Base-by-base conservation (phyloP, 257 asterid species). In the Jasminum sambac region DNA sequence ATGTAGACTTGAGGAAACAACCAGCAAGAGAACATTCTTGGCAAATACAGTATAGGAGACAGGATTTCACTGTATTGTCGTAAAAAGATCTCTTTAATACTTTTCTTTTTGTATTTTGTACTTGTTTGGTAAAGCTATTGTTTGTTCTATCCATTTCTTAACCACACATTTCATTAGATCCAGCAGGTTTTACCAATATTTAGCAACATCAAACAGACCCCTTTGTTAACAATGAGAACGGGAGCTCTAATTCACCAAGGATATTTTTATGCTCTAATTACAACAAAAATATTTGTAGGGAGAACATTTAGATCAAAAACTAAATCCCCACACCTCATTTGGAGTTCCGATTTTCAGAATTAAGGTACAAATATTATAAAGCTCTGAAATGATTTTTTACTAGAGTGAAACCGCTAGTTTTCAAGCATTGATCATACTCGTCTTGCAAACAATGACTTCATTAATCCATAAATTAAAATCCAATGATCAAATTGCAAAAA, bases 361-460 rank as follows among this genome's bases (percentile, higher is more conserved):
- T 43, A 63, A 11, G 25, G 36, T 34, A 11, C 26, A 37, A 74
- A 13, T 9, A 63, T 67, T 67, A 44, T 21, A 59, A 65, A 25
- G 11, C 40, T 66, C 5, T 66, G 34, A 66, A 19, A 42, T 37
- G 21, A 30, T 36, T 46, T 46, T 12, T 30, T 16, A 26, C 42
- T 25, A 4, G 69, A 9, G 17, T 67, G 12, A 65, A 5, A 42
- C 19, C 42, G 13, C 21, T 16, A 42, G 44, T 55, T 17, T 52
- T 61, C 34, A 7, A 41, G 63, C 76, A 72, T 44, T 12, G 69
- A 58, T 48, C 13, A 26, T 41, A 13, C 23, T 12, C 37, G 11
- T 44, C 66, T 43, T 10, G 50, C 68, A 57, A 10, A 21, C 6
- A 50, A 39, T 13, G n/a, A 39, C 59, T 60, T 23, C 24, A 11